These are phyloP conservation scores for Penicillium psychrofluorescens DNA, from an alignment of 495 filamentous ascomycete genomes.

Conservation along the genomic window DNA sequence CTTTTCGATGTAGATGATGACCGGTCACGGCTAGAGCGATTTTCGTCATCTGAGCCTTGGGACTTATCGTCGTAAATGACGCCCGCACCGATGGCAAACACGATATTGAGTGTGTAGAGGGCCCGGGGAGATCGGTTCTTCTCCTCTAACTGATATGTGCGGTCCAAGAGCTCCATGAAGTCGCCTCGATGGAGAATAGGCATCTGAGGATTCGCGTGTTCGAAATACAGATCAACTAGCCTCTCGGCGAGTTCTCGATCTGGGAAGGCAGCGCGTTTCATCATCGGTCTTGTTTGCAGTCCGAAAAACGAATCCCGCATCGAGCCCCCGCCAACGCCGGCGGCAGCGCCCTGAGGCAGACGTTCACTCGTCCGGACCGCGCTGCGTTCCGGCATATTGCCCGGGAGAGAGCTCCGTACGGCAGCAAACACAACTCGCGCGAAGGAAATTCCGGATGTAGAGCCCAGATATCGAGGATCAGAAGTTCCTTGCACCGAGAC, in stretches of 20 bases:
- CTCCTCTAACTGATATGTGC: constrained; percentile 63
- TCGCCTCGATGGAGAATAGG: constrained; percentile 83
- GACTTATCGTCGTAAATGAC: constrained; percentile 72
- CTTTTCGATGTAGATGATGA: constrained; percentile 41
- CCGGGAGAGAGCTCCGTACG: constrained; percentile 72
- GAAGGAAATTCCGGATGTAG: constrained; percentile 88
- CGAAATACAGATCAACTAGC: constrained; percentile 81
- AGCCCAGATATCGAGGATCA: constrained; percentile 74
- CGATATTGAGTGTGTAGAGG: constrained; percentile 89
- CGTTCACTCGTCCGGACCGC: constrained; percentile 41
- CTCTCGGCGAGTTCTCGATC: constrained; percentile 61
- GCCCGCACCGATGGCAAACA: constrained; percentile 93
- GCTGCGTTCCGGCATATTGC: constrained; percentile 51
- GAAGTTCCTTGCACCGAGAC: constrained; percentile 69
- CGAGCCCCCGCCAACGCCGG: constrained; percentile 52
- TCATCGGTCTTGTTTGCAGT: constrained; percentile 79
- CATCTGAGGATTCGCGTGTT: constrained; percentile 93
- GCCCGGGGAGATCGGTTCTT: constrained; percentile 71
- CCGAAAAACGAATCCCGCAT: constrained; percentile 97
- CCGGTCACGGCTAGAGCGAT: constrained; percentile 19
- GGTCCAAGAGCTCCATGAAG: constrained; percentile 77
- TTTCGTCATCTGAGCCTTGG: constrained; percentile 32
- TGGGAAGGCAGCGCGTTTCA: constrained; percentile 80
- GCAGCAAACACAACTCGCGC: constrained; percentile 91
- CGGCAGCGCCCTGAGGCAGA: constrained; percentile 28